Conservation (phyloP, 2,329 filamentous ascomycete species). For the Fusarium goolgardi region DNA sequence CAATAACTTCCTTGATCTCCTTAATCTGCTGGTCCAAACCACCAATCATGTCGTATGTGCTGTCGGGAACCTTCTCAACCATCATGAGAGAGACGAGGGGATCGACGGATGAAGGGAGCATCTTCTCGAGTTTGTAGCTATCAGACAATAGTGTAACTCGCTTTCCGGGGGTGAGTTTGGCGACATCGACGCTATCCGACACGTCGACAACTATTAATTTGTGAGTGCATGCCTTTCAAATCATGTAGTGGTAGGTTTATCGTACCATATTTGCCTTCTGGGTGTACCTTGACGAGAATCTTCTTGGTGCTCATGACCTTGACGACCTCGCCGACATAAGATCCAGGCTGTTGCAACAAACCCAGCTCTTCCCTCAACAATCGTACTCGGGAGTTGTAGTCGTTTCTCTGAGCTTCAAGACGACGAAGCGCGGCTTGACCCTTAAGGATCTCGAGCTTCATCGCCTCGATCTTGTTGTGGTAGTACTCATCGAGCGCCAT, state of each 20-base stretch:
- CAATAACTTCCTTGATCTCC: slow-evolving; percentile 99
- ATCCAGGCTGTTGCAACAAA: slow-evolving; percentile 94
- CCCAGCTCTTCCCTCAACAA: slow-evolving; percentile 95
- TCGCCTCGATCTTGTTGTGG: slow-evolving; percentile 99
- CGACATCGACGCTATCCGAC: slow-evolving; percentile 90
- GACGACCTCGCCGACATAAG: slow-evolving; percentile 99
- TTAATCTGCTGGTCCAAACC: slow-evolving; percentile 99
- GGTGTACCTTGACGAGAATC: slow-evolving; percentile 98
- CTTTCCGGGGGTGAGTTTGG: slow-evolving; percentile 97
- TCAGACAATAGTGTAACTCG: slow-evolving; percentile 96
- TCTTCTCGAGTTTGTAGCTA: slow-evolving; percentile 98
- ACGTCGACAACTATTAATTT: slow-evolving; percentile 84
- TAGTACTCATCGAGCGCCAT: slow-evolving; percentile 99
- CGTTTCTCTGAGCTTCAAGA: slow-evolving; percentile 97
- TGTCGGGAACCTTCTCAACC: slow-evolving; percentile 99
- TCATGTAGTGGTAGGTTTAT: slow-evolving; percentile 1
- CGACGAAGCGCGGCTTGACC: slow-evolving; percentile 94
- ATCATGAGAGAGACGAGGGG: slow-evolving; percentile 99
- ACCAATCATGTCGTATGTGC: slow-evolving; percentile 99
- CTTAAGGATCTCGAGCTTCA: slow-evolving; percentile 99
- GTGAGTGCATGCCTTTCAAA: not conserved
- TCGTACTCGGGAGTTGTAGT: slow-evolving; percentile 98
- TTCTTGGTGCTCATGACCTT: slow-evolving; percentile 99
- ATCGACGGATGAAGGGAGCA: slow-evolving; percentile 97
- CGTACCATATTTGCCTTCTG: slow-evolving; percentile 99